Percentiles rank a stretch among this genome's conserved stretches.
These are phyloP conservation scores for Metschnikowia reukaufii DNA, from an alignment of 805 yeast species.

Conservation along the genomic window DNA sequence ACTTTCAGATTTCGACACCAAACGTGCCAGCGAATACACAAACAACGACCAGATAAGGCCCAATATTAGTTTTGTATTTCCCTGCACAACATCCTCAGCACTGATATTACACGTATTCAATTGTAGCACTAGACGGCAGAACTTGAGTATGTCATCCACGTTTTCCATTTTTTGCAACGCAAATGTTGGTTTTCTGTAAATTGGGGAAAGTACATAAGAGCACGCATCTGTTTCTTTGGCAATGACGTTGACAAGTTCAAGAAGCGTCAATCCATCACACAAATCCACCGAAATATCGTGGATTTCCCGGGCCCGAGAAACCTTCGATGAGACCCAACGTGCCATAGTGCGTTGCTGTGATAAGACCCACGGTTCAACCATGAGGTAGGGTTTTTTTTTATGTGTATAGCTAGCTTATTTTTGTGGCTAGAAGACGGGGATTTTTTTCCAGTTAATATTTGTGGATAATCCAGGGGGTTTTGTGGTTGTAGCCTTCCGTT, in stretches of 20 bases:
- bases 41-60: conserved; percentile 53
- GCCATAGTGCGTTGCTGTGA: conserved; percentile 50
- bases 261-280: conserved; percentile 41
- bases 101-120: conserved; percentile 46
- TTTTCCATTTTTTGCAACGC: conserved; percentile 50
- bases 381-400: not conserved
- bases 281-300: conserved; percentile 33
- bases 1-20: conserved; percentile 24
- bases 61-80: conserved; percentile 46
- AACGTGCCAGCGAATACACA: conserved; percentile 37
- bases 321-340: conserved; percentile 49
- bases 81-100: conserved; percentile 51
- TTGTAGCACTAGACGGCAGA: conserved; percentile 38
- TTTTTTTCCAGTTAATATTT: no score
- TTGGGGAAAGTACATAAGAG: conserved; percentile 29
- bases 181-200: conserved; percentile 39
- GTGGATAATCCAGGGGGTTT: no score
- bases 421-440: no score
- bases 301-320: conserved; percentile 22
- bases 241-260: conserved; percentile 37
- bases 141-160: conserved; percentile 42
- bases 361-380: conserved; percentile 36
- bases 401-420: not conserved
- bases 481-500: no score
- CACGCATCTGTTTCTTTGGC: conserved; percentile 17